Percentiles rank a stretch among this genome's conserved stretches.
These are phyloP conservation scores for Metarhizium guizhouense DNA, from an alignment of 2,329 filamentous ascomycete species.

Conservation along the genomic window DNA sequence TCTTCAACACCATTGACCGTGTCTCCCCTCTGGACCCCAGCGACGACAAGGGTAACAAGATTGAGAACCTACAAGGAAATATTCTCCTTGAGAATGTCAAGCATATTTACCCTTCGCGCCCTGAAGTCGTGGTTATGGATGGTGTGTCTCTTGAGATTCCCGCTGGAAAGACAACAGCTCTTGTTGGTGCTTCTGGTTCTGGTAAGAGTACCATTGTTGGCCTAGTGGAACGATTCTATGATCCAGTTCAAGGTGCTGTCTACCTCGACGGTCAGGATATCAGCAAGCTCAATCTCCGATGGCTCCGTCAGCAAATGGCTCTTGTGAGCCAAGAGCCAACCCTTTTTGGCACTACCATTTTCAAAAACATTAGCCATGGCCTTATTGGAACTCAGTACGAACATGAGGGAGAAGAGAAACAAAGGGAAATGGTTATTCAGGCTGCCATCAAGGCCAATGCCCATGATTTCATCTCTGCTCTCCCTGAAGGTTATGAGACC, in stretches of 20 bases:
- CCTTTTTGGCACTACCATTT: conserved; percentile 83
- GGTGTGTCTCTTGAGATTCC: conserved; percentile 72
- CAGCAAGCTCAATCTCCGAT: conserved; percentile 71
- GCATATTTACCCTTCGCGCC: conserved; percentile 89
- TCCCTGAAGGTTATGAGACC: conserved; percentile 87
- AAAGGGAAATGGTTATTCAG: conserved; percentile 62
- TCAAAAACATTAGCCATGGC: conserved; percentile 81
- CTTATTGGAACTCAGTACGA: conserved; percentile 78
- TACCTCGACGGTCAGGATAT: conserved; percentile 78
- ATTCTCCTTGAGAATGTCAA: conserved; percentile 77
- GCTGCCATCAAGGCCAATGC: conserved; percentile 90
- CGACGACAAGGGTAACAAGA: conserved; percentile 57
- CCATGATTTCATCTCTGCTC: conserved; percentile 74
- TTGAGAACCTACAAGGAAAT: conserved; percentile 64
- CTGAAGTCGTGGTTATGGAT: conserved; percentile 83
- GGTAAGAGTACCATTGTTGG: conserved; percentile 95
- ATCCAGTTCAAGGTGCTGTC: conserved; percentile 72
- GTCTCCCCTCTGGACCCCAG: conserved; percentile 74
- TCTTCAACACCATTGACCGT: conserved; percentile 89
- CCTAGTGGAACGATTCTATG: conserved; percentile 88
- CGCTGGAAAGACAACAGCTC: conserved; percentile 82
- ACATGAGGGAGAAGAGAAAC: conserved; percentile 53
- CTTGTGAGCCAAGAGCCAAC: conserved; percentile 90
- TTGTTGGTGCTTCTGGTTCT: conserved; percentile 89
- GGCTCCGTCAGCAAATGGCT: conserved; percentile 86